Conservation (phyloP, 805 yeast species). For the Candida pseudoglaebosa region DNA sequence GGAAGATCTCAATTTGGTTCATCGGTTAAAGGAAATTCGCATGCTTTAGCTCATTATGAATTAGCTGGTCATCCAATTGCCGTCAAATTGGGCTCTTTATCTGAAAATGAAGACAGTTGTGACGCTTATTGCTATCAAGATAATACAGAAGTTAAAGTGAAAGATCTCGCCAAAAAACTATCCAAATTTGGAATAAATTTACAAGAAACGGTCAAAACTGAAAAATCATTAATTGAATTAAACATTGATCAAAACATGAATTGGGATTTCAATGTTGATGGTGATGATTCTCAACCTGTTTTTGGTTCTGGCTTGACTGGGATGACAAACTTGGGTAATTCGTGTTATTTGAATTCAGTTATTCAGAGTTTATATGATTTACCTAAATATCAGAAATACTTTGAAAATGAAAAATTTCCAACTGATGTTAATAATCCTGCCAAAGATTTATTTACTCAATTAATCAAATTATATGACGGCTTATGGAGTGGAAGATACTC, state of each 20-base stretch:
- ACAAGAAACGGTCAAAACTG: slow-evolving; percentile 58
- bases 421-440: slow-evolving; percentile 46
- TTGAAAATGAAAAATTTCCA: slow-evolving; percentile 32
- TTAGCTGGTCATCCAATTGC: slow-evolving; percentile 69
- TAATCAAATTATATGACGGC: slow-evolving; percentile 78
- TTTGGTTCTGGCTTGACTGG: slow-evolving; percentile 82
- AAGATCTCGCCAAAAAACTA: slow-evolving; percentile 46
- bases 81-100: slow-evolving; percentile 84
- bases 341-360: slow-evolving; percentile 84
- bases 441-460: slow-evolving; percentile 65
- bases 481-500: slow-evolving; percentile 71
- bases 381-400: slow-evolving; percentile 32
- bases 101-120: slow-evolving; percentile 54
- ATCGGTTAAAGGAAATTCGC: slow-evolving; percentile 82
- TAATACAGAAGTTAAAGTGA: slow-evolving; percentile 84
- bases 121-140: slow-evolving; percentile 89
- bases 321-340: slow-evolving; percentile 83
- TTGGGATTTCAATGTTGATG: slow-evolving; percentile 87
- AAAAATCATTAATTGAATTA: slow-evolving; percentile 81
- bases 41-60: slow-evolving; percentile 74
- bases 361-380: slow-evolving; percentile 64
- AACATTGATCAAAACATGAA: slow-evolving; percentile 89
- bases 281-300: slow-evolving; percentile 68
- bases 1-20: slow-evolving; percentile 95
- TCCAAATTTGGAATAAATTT: slow-evolving; percentile 66